Percentiles rank a stretch among this genome's conserved stretches.
phyloP scores from a whole-genome alignment of 179 eudicot species.

The Sideroxylon spinosum region DNA sequence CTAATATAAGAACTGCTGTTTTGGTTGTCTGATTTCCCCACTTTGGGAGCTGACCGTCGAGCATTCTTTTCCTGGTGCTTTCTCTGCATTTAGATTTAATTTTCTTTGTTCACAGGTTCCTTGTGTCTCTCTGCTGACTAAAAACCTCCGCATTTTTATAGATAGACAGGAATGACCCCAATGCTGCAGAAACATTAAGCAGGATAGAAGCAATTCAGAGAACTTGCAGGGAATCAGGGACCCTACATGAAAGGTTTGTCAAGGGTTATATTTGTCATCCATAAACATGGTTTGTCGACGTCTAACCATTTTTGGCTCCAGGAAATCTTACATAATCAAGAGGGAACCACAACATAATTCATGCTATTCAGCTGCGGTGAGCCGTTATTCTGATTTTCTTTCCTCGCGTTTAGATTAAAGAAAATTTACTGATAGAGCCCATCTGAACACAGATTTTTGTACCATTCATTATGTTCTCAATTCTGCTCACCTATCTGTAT shows the following conservation, averaged over 20 bases:
- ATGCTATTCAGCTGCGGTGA: constrained; percentile 55
- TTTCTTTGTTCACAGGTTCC: no score
- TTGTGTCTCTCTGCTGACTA: background rate
- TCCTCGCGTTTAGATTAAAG: background rate
- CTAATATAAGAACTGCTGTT: no score
- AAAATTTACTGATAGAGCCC: constrained; percentile 5
- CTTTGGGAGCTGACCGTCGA: no score
- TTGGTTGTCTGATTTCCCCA: no score
- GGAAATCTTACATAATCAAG: constrained; percentile 54
- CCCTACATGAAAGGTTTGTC: constrained; percentile 52
- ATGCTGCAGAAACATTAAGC: constrained; percentile 55
- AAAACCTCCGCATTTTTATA: constrained; percentile 21
- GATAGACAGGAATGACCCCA: constrained; percentile 75
- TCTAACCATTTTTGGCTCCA: constrained; percentile 20
- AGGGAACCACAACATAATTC: constrained; percentile 38
- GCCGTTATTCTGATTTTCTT: constrained; percentile 20
- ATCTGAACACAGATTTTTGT: constrained; percentile 34
- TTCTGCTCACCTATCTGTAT: constrained; percentile 36
- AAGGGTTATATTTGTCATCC: background rate
- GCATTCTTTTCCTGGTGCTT: no score
- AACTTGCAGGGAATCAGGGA: constrained; percentile 71
- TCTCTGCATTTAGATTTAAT: no score
- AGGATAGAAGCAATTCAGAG: constrained; percentile 64
- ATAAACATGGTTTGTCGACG: background rate
- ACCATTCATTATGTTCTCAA: constrained; percentile 30